phyloP scores from a whole-genome alignment of 495 filamentous ascomycete species.

The Symbiotaphrina buchneri region DNA sequence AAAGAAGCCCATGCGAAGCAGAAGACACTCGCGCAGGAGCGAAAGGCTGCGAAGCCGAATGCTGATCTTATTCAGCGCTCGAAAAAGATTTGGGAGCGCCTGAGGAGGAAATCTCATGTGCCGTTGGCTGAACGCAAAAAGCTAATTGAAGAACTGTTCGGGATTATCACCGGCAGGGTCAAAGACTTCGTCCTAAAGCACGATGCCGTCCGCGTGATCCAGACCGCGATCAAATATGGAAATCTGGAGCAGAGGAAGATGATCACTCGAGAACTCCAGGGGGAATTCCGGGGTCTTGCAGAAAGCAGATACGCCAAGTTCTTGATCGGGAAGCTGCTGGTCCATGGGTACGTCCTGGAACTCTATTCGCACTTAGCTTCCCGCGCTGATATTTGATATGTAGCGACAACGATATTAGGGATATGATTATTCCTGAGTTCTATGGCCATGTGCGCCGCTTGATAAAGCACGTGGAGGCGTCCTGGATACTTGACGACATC shows the following conservation, averaged over 20 bases:
- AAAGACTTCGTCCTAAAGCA: slow-evolving; percentile 97
- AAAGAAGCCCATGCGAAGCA: slow-evolving; percentile 83
- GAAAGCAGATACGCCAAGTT: slow-evolving; percentile 96
- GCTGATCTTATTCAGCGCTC: slow-evolving; percentile 72
- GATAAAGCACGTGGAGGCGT: slow-evolving; percentile 86
- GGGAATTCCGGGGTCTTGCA: slow-evolving; percentile 61
- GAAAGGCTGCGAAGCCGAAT: slow-evolving; percentile 80
- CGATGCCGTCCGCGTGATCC: slow-evolving; percentile 82
- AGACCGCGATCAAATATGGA: slow-evolving; percentile 91
- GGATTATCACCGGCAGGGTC: slow-evolving; percentile 70
- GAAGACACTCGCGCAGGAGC: slow-evolving; percentile 65
- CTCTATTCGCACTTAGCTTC: not conserved
- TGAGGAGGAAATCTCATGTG: slow-evolving; percentile 81
- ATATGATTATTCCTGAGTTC: slow-evolving; percentile 81
- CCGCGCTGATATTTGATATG: not conserved
- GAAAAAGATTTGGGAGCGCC: slow-evolving; percentile 90
- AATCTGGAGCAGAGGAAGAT: slow-evolving; percentile 59
- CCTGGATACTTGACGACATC: slow-evolving; percentile 93
- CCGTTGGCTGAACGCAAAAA: slow-evolving; percentile 64
- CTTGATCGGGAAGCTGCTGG: slow-evolving; percentile 80
- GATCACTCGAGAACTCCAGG: slow-evolving; percentile 74
- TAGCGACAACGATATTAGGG: slow-evolving; percentile 51
- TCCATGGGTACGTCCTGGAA: slow-evolving; percentile 33
- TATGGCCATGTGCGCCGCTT: slow-evolving; percentile 77
- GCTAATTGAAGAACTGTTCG: slow-evolving; percentile 71